Conservation (phyloP, 208 protist species). For the Acanthamoeba quina region DNA sequence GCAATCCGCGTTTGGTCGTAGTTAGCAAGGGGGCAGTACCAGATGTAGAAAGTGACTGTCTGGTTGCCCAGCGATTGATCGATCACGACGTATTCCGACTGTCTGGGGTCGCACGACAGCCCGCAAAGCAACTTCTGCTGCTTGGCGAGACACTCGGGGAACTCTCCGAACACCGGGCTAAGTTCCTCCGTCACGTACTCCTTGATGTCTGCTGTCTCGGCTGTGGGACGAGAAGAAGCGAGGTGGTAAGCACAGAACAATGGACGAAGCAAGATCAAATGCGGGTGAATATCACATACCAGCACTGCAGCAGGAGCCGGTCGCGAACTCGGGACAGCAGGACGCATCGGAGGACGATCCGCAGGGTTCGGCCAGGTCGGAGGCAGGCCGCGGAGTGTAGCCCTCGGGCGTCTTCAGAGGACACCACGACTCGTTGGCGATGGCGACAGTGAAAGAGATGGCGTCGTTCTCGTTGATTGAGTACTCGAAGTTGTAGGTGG, state of each 20-base stretch:
- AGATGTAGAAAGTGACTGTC: constrained; percentile 7
- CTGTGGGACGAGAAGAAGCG: neutral
- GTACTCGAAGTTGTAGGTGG: constrained; percentile 22
- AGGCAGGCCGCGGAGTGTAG: constrained; percentile 12
- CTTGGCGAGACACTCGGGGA: constrained; percentile 4
- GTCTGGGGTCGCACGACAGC: constrained; percentile 58
- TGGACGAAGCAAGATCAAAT: neutral
- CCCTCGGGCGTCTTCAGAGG: constrained; percentile 52
- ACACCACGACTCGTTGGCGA: constrained; percentile 40
- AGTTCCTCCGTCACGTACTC: constrained; percentile 13
- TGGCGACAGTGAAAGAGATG: constrained; percentile 18
- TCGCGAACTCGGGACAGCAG: neutral
- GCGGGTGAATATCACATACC: neutral
- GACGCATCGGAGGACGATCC: neutral
- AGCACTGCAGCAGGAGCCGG: constrained; percentile 37
- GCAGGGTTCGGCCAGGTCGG: neutral
- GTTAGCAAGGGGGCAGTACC: neutral
- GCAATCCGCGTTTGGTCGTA: neutral
- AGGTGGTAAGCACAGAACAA: neutral
- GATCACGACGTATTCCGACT: neutral
- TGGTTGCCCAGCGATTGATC: neutral
- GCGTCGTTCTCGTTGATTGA: constrained; percentile 60
- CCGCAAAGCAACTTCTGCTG: constrained; percentile 51
- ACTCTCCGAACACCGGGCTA: neutral
- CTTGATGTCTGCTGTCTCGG: constrained; percentile 16